These are phyloP conservation scores for Neonectria punicea DNA, from an alignment of 2,329 filamentous ascomycete genomes.

Conservation along the genomic window DNA sequence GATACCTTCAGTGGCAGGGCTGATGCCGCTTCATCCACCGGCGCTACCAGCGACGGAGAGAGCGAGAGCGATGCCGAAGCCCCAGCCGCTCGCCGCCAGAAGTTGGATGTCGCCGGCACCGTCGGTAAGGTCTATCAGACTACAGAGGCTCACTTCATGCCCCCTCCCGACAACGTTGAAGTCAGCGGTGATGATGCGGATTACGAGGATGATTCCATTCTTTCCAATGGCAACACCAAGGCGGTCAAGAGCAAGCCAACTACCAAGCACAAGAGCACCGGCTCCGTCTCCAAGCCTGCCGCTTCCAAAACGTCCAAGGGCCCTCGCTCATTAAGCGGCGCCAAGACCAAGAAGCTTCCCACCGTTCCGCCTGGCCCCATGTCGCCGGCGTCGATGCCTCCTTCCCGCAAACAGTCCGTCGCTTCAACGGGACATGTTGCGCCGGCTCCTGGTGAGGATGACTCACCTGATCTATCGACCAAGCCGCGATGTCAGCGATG, in stretches of 20 bases:
- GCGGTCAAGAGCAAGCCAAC: constrained; percentile 49
- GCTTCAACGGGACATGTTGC: constrained; percentile 64
- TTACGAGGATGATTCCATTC: constrained; percentile 48
- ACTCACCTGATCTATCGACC: constrained; percentile 90
- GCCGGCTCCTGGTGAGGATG: constrained; percentile 77
- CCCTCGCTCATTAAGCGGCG: constrained; percentile 48
- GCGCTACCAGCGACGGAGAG: constrained; percentile 83
- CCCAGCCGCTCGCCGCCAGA: constrained; percentile 68
- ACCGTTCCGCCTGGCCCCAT: constrained; percentile 59
- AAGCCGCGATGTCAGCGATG: constrained; percentile 98
- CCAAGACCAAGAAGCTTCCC: constrained; percentile 64
- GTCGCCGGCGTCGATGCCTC: constrained; percentile 73
- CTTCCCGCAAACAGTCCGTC: constrained; percentile 80
- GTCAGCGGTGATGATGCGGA: constrained; percentile 50
- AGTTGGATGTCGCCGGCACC: constrained; percentile 57
- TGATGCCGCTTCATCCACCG: constrained; percentile 85
- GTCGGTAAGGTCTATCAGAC: constrained; percentile 62
- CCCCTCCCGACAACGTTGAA: constrained; percentile 59
- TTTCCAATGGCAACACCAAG: constrained; percentile 54
- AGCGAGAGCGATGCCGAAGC: constrained; percentile 72
- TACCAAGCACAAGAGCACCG: constrained; percentile 54
- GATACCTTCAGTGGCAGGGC: constrained; percentile 93
- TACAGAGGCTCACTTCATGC: constrained; percentile 63
- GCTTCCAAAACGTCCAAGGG: constrained; percentile 56
- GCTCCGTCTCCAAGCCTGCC: constrained; percentile 46